These are phyloP conservation scores for Chlorencoelia australis DNA, from an alignment of 2,329 filamentous ascomycete species.

Conservation along the genomic window DNA sequence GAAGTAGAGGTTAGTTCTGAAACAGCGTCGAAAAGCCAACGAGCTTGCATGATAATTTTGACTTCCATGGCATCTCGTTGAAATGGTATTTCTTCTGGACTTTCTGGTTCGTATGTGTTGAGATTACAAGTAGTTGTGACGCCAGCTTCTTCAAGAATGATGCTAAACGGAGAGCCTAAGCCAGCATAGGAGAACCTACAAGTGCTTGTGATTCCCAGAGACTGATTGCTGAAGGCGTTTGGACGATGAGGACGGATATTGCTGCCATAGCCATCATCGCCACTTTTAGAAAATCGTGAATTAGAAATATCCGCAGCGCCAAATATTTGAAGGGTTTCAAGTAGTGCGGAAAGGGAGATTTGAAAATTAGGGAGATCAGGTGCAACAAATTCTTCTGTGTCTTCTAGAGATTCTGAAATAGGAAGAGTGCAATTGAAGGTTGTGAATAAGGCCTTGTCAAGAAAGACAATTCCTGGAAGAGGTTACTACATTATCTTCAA, in stretches of 20 bases:
- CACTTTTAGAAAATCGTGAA: conserved; percentile 45
- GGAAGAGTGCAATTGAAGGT: conserved; percentile 62
- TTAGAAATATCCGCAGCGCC: conserved; percentile 62
- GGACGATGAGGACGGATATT: conserved; percentile 51
- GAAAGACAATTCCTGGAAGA: conserved; percentile 59
- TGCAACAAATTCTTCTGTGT: conserved; percentile 31
- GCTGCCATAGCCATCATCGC: conserved; percentile 50
- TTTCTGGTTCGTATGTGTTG: conserved; percentile 73
- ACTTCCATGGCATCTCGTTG: conserved; percentile 69
- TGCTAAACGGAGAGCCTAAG: conserved; percentile 67
- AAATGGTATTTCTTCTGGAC: conserved; percentile 76
- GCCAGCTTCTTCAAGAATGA: conserved; percentile 76
- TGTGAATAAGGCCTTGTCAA: conserved; percentile 83
- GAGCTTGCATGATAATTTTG: conserved; percentile 89
- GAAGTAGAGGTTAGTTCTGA: conserved; percentile 52
- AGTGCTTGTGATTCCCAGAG: conserved; percentile 73
- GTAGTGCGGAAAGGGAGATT: conserved; percentile 73
- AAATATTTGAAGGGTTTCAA: conserved; percentile 94
- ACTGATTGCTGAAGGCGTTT: conserved; percentile 74
- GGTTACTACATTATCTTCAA: conserved; percentile 11
- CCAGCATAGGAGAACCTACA: conserved; percentile 73
- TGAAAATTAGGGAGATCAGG: conserved; percentile 61
- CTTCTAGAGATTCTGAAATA: conserved; percentile 27
- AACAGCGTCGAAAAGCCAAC: conserved; percentile 61
- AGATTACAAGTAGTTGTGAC: conserved; percentile 85